phyloP scores from a whole-genome alignment of 371 early-diverging fungal genomes.

The Actinomortierella ambigua region DNA sequence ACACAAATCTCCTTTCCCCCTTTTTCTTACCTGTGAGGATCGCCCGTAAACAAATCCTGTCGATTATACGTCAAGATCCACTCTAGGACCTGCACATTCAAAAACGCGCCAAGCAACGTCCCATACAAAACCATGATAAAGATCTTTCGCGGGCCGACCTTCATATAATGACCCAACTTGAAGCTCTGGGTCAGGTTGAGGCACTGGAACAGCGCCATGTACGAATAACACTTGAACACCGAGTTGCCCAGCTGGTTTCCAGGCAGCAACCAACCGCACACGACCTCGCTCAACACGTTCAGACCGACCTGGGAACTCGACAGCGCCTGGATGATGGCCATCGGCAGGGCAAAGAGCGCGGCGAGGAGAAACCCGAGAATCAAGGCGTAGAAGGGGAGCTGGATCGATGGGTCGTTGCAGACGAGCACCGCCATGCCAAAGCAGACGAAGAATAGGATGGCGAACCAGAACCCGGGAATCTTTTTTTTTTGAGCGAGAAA shows the following conservation, averaged over 20 bases:
- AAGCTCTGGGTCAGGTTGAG: constrained; percentile 46
- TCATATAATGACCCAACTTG: constrained; percentile 43
- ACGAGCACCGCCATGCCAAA: constrained; percentile 63
- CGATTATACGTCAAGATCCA: constrained; percentile 33
- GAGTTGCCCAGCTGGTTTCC: constrained; percentile 54
- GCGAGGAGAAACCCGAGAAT: constrained; percentile 68
- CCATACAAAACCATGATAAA: constrained; percentile 39
- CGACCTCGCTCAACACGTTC: constrained; percentile 72
- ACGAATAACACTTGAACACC: constrained; percentile 56
- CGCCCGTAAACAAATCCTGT: constrained; percentile 17
- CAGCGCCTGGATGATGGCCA: constrained; percentile 67
- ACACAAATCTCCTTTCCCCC: too few species aligned
- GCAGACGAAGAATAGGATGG: constrained; percentile 59
- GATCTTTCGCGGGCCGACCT: constrained; percentile 34
- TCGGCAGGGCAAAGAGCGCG: constrained; percentile 74
- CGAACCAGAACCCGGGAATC: constrained; percentile 82
- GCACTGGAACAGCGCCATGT: constrained; percentile 58
- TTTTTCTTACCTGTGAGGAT: constrained; percentile 18
- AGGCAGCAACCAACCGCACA: constrained; percentile 55
- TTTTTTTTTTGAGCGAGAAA: constrained; percentile 51
- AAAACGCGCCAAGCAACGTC: constrained; percentile 25
- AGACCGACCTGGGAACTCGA: constrained; percentile 60
- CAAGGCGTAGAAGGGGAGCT: constrained; percentile 70
- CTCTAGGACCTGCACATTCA: constrained; percentile 32
- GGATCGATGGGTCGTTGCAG: constrained; percentile 58